Conservation (phyloP, 2,329 filamentous ascomycete species). For the Exophiala phaeomuriformis region DNA sequence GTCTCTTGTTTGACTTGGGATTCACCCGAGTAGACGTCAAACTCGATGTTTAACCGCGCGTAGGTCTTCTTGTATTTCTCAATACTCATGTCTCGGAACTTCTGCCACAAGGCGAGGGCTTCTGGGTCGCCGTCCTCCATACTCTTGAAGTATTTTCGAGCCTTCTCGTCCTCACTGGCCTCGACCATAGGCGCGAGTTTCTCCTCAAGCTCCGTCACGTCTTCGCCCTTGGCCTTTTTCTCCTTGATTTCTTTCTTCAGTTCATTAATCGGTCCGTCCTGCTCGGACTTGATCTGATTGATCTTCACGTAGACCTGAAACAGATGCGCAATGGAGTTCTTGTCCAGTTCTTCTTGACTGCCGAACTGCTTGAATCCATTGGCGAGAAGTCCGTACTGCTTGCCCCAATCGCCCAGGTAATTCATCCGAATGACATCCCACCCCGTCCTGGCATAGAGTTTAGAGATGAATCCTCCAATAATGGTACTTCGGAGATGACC, state of each 20-base stretch:
- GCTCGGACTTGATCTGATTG: constrained; percentile 49
- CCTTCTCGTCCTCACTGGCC: constrained; percentile 49
- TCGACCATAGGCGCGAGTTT: constrained; percentile 42
- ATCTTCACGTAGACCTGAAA: constrained; percentile 62
- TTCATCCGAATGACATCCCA: constrained; percentile 60
- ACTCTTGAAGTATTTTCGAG: constrained; percentile 54
- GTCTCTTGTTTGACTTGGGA: constrained; percentile 58
- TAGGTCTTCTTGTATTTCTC: constrained; percentile 59
- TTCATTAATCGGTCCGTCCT: constrained; percentile 51
- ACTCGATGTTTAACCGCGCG: constrained; percentile 56
- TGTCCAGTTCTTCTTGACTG: constrained; percentile 51
- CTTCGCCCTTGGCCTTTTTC: constrained; percentile 44
- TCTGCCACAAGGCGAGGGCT: constrained; percentile 55
- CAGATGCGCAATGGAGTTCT: constrained; percentile 58
- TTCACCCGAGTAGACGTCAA: constrained; percentile 62
- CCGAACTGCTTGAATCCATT: constrained; percentile 58
- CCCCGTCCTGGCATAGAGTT: constrained; percentile 54
- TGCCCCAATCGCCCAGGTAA: constrained; percentile 63
- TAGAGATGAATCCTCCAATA: constrained; percentile 58
- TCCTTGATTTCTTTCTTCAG: constrained; percentile 45
- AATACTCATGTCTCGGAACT: constrained; percentile 58
- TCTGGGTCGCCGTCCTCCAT: constrained; percentile 57
- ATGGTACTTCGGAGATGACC: constrained; percentile 61
- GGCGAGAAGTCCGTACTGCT: constrained; percentile 56
- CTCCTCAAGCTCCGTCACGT: constrained; percentile 41